Conservation (phyloP, 495 filamentous ascomycete genomes). For the Talaromyces stipitatus region DNA sequence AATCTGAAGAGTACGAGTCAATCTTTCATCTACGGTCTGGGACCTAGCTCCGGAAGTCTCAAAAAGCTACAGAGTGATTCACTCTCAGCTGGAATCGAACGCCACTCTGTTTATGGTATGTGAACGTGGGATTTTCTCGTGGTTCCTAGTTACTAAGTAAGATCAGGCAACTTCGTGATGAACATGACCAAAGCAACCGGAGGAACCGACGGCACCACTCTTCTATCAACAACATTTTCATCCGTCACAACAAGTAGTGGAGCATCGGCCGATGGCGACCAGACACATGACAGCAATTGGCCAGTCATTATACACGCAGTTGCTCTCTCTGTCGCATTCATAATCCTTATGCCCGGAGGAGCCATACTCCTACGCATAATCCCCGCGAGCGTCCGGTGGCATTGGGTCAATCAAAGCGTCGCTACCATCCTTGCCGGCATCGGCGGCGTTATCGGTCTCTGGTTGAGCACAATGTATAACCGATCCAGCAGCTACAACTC, state of each 20-base stretch:
- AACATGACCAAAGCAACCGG: slow-evolving; percentile 44
- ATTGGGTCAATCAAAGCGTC: slow-evolving; percentile 38
- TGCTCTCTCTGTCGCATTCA: slow-evolving; percentile 43
- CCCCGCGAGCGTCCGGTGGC: slow-evolving; percentile 35
- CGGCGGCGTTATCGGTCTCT: slow-evolving; percentile 43
- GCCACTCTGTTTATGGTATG: slow-evolving; percentile 41
- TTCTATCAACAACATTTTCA: slow-evolving; percentile 8
- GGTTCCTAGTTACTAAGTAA: too few species aligned
- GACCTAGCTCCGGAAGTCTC: slow-evolving; percentile 21
- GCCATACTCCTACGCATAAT: slow-evolving; percentile 40
- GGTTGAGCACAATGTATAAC: slow-evolving; percentile 42
- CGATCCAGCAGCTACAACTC: slow-evolving; percentile 44
- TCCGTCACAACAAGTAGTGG: slow-evolving; percentile 16
- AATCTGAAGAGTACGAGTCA: slow-evolving; percentile 27
- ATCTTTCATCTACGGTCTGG: slow-evolving; percentile 51
- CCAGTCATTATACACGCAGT: slow-evolving; percentile 41
- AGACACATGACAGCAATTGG: slow-evolving; percentile 18
- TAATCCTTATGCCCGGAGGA: slow-evolving; percentile 50
- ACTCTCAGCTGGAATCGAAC: slow-evolving; percentile 31
- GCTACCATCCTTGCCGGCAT: slow-evolving; percentile 34
- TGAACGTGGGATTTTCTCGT: too few species aligned
- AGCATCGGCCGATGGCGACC: slow-evolving; percentile 10
- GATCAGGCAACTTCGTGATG: slow-evolving; percentile 46
- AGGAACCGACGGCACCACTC: slow-evolving; percentile 11
- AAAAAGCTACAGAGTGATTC: slow-evolving; percentile 29